Evolutionary conservation across 306 rosid species (phyloP), one percentile per base, ranked within the genome.

Genomic region (Arachis stenosperma): DNA sequence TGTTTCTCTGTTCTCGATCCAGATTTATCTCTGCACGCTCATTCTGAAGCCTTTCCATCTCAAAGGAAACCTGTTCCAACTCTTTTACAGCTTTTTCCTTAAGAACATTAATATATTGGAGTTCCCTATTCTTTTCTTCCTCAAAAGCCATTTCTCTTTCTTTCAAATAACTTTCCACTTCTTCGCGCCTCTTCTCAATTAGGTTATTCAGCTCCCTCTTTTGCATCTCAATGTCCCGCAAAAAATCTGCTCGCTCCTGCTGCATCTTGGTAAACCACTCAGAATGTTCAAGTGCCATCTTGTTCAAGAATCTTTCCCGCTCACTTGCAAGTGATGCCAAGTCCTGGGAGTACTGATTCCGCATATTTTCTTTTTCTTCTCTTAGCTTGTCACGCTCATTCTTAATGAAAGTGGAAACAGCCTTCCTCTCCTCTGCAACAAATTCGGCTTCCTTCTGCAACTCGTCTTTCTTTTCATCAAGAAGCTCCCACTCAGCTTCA

Each of bases 401-500:
- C 81, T 82, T 83, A 33, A 91, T 87, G 70, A 83, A 90, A 70
- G 77, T 86, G 64, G 98, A 83, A 67, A 91, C 82, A 4, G 84
- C 83, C 65, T 73, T 37, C 84, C 90, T 88, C 86, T 95, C 96
- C 74, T 86, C 86, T 67, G 87, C 87, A 40, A 95, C 78, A 55
- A 47, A 22, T 57, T 87, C 92, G 22, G 83, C 97, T 87, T 90
- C 96, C 69, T 82, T 88, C 36, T 6, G 69, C 78, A 91, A 79
- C 80, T 84, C 92, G 70, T 88, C 96, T 76, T 90, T 88, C 76
- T 95, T 91, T 39, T 88, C 99, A 79, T 95, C 99, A 77, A 95
- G 90, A 69, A 79, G 82, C 64, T 95, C 99, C 99, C 99, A 95
- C 83, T 95, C 98, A 59, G 80, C 79, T 88, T 95, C 99, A 81